Base-by-base conservation (phyloP, 331 rosid genomes). In the Arachis monticola region DNA sequence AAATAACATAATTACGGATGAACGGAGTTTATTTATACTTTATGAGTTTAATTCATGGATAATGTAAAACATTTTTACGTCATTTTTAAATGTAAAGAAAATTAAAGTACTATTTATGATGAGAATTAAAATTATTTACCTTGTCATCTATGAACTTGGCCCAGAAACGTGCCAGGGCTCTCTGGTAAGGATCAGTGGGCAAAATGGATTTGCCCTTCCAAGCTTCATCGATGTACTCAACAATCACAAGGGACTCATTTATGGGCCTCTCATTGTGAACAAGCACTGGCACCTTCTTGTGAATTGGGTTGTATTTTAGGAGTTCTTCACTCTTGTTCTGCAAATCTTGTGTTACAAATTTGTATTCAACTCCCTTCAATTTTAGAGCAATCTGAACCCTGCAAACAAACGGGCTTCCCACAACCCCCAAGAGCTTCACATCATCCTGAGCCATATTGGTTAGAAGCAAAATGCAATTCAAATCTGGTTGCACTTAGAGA, bases 161-260 rank as follows among this genome's bases (percentile, higher is more conserved):
- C 95, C 90, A 89, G 52, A 89, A 89, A 2, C 90, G 88, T 7
- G 88, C 84, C 9, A 47, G 6, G 14, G 95, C 85, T 76, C 84
- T 83, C 1, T 82, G 52, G 3, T 78, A 68, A 7, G 83, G 89
- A 8, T 79, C 35, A 3, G 61, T 1, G 1, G 89, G 92, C 41
- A 87, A 77, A 22, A 85, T 6, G 71, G 89, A 78, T 1, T 69
- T 10, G 40, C 14, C 5, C 14, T 58, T 72, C 87, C 89, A 83
- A 0, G 55, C 73, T 53, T 87, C 87, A 3, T 87, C 94, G 0
- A 89, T 81, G 65, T 89, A 89, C 27, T 89, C 94, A 6, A 89
- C 59, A n/a, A 89, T 89, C 30, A 89, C 78, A 27, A 77, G 87
- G 0, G 95, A 87, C 72, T 89, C 92, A 0, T 80, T 60, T 0